Evolutionary conservation across 176 grass and related monocot species (phyloP).

Genomic region (Oropetium thomaeum): DNA sequence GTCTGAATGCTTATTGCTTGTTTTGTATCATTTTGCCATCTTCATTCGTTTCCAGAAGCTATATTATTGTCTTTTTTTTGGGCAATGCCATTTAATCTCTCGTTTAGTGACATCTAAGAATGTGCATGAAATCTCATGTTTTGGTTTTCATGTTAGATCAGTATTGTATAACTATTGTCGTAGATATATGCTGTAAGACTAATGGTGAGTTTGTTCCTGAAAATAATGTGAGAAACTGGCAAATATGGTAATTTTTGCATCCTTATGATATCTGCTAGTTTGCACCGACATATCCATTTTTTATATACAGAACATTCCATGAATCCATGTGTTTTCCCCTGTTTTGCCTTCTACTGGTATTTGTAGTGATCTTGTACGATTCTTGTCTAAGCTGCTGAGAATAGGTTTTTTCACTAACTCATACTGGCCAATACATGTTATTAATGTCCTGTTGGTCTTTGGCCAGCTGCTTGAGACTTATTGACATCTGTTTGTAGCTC

Average conservation of each 20-base stretch:
- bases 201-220: not conserved
- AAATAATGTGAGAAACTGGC: not conserved
- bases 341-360: not conserved
- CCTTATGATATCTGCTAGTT: not conserved
- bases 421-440: not conserved
- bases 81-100: not conserved
- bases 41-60: not conserved
- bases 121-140: not conserved
- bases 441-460: not conserved
- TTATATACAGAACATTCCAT: not conserved
- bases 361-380: not conserved
- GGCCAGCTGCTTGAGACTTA: not conserved
- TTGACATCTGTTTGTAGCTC: constrained; percentile 1
- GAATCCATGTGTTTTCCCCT: not conserved
- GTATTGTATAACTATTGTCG: not conserved
- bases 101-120: not conserved
- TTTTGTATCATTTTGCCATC: not conserved
- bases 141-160: not conserved
- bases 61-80: not conserved
- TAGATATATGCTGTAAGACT: not conserved
- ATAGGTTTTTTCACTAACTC: not conserved
- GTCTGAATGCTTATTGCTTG: not conserved
- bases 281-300: not conserved
- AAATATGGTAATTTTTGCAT: not conserved
- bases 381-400: not conserved